These are phyloP conservation scores for Diatrype stigma DNA, from an alignment of 2,329 filamentous ascomycete genomes.

Conservation along the genomic window DNA sequence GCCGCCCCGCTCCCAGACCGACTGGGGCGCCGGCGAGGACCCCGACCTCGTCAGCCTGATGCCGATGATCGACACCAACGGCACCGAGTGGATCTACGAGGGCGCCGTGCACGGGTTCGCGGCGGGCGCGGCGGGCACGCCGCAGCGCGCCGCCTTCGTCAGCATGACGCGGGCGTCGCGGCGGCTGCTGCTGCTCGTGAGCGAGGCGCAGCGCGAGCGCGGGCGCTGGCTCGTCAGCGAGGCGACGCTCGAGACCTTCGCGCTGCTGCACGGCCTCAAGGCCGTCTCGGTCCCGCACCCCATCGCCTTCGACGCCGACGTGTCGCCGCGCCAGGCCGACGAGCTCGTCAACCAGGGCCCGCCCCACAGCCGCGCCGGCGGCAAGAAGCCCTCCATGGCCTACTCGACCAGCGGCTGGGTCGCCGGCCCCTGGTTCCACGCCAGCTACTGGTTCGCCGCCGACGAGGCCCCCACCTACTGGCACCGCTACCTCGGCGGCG, in stretches of 20 bases:
- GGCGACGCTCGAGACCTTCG: constrained; percentile 67
- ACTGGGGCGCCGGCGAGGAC: constrained; percentile 63
- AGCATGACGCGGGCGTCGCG: constrained; percentile 63
- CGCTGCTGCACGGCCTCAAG: constrained; percentile 70
- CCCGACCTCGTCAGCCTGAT: constrained; percentile 72
- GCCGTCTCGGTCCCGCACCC: constrained; percentile 75
- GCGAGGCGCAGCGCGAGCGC: constrained; percentile 60
- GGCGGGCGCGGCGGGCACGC: constrained; percentile 42
- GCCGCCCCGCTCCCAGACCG: constrained; percentile 10
- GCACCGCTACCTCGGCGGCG: constrained; percentile 7
- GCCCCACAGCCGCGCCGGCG: constrained; percentile 10
- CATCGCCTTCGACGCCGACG: constrained; percentile 33
- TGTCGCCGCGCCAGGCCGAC: constrained; percentile 4
- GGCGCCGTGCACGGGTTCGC: constrained; percentile 62
- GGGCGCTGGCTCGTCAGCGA: constrained; percentile 71
- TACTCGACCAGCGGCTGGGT: constrained; percentile 10
- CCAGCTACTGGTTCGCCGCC: constrained; percentile 17
- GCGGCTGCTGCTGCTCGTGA: constrained; percentile 62
- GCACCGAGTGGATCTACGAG: constrained; percentile 67
- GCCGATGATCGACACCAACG: constrained; percentile 65
- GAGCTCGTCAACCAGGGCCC: constrained; percentile 10
- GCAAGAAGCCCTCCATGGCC: constrained; percentile 9
- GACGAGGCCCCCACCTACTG: constrained; percentile 7
- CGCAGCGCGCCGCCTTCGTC: constrained; percentile 65
- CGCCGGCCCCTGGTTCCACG: constrained; percentile 8